These are phyloP conservation scores for Arabis alpina DNA, from an alignment of 345 rosid species.

Conservation along the genomic window DNA sequence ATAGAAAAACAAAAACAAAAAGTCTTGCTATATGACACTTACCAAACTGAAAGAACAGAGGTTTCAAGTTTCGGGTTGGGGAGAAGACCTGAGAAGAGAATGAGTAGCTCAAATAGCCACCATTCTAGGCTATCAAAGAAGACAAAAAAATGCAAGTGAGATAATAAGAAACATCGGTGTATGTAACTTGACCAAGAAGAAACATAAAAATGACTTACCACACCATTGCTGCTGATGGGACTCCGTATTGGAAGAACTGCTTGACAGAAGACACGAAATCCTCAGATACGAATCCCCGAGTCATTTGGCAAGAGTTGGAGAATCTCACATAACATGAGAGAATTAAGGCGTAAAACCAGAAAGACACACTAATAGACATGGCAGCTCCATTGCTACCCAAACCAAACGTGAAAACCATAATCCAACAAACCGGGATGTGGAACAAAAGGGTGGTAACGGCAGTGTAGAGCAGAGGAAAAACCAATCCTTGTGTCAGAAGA, in stretches of 20 bases:
- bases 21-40: background rate
- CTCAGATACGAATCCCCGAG: slow-evolving; percentile 26
- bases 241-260: slow-evolving; percentile 47
- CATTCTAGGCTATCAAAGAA: slow-evolving; percentile 54
- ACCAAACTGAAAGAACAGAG: slow-evolving; percentile 69
- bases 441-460: slow-evolving; percentile 33
- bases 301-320: slow-evolving; percentile 50
- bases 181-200: slow-evolving; percentile 1
- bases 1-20: too few relatives aligned
- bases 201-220: slow-evolving; percentile 37
- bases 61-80: slow-evolving; percentile 64
- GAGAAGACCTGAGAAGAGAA: slow-evolving; percentile 54
- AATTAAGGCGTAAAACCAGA: slow-evolving; percentile 52
- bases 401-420: slow-evolving; percentile 24
- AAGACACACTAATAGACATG: slow-evolving; percentile 49
- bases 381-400: slow-evolving; percentile 52
- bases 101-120: slow-evolving; percentile 66
- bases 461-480: slow-evolving; percentile 28
- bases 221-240: slow-evolving; percentile 58
- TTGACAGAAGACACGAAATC: slow-evolving; percentile 33
- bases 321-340: slow-evolving; percentile 47
- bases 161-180: background rate
- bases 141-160: background rate
- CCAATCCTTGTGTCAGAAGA: slow-evolving; percentile 35
- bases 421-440: slow-evolving; percentile 30